phyloP scores from a whole-genome alignment of 163 green algal species.

The Scenedesmus sp. region DNA sequence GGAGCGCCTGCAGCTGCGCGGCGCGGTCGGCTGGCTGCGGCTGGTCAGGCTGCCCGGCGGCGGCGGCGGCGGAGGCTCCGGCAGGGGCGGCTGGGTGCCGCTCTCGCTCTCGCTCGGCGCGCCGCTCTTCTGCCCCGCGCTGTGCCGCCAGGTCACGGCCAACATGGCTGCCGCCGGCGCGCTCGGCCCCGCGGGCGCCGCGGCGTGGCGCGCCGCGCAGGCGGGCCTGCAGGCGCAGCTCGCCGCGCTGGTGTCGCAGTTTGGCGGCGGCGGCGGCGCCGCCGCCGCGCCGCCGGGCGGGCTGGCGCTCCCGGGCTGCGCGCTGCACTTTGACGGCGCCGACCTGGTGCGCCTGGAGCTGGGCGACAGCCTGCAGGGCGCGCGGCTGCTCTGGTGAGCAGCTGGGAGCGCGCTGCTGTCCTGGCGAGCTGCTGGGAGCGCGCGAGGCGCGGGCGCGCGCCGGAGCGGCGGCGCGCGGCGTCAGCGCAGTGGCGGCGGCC shows the following conservation, averaged over 20 bases:
- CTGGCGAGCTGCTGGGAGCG: no score
- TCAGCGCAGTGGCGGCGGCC: no score
- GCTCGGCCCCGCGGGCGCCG: constrained; percentile 46
- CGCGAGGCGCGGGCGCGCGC: no score
- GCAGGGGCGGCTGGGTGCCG: constrained; percentile 61
- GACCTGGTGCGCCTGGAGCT: constrained; percentile 39
- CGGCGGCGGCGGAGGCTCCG: background rate
- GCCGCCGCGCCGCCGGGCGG: background rate
- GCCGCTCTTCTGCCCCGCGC: constrained; percentile 68
- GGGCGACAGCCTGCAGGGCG: constrained; percentile 30
- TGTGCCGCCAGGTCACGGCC: constrained; percentile 77
- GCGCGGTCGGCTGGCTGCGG: constrained; percentile 62
- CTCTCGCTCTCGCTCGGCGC: constrained; percentile 74
- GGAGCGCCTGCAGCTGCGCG: constrained; percentile 59
- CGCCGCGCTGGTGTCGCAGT: constrained; percentile 44
- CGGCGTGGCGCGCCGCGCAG: constrained; percentile 57
- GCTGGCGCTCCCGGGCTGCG: constrained; percentile 44
- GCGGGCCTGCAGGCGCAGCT: constrained; percentile 56
- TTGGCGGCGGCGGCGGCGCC: constrained; percentile 33
- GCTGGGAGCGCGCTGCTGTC: no score
- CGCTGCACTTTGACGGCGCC: constrained; percentile 58
- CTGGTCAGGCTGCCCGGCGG: constrained; percentile 49
- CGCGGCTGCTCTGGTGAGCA: constrained; percentile 1
- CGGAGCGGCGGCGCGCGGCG: no score
- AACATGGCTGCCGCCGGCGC: constrained; percentile 50